Conservation (phyloP, 2,329 filamentous ascomycete genomes). For the Claviceps paspali region DNA sequence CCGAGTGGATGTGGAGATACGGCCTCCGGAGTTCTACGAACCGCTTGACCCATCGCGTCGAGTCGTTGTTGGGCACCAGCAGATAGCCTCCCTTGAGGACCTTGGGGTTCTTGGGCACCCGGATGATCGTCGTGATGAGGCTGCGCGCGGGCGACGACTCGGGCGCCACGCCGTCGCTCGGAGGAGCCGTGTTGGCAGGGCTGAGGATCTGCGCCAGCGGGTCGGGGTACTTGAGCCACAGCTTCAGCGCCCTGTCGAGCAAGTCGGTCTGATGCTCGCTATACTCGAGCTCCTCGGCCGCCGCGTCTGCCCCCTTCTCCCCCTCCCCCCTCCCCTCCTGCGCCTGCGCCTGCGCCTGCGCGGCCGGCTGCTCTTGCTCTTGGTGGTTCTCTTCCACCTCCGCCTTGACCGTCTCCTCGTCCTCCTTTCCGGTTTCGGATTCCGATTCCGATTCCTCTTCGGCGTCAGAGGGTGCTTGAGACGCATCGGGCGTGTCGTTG, state of each 20-base stretch:
- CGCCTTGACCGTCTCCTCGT: neutral
- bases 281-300: conserved; percentile 21
- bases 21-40: conserved; percentile 86
- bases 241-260: conserved; percentile 40
- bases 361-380: neutral
- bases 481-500: conserved; percentile 40
- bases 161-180: conserved; percentile 41
- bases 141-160: conserved; percentile 38
- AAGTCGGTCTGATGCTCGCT: conserved; percentile 30
- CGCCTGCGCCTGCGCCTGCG: too few species aligned
- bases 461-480: conserved; percentile 25
- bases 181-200: conserved; percentile 51
- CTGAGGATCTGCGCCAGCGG: conserved; percentile 40
- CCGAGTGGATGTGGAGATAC: conserved; percentile 80
- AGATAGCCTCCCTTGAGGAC: conserved; percentile 80
- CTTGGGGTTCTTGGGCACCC: conserved; percentile 64
- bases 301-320: neutral
- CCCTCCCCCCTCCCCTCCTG: too few species aligned
- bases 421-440: conserved; percentile 5
- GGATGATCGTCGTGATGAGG: conserved; percentile 61
- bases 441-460: conserved; percentile 13
- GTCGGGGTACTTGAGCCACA: conserved; percentile 50
- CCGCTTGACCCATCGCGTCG: conserved; percentile 74
- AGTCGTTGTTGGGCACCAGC: conserved; percentile 67
- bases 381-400: neutral